Conservation (phyloP, 208 protist species). For the Trichomonas vaginalis region DNA sequence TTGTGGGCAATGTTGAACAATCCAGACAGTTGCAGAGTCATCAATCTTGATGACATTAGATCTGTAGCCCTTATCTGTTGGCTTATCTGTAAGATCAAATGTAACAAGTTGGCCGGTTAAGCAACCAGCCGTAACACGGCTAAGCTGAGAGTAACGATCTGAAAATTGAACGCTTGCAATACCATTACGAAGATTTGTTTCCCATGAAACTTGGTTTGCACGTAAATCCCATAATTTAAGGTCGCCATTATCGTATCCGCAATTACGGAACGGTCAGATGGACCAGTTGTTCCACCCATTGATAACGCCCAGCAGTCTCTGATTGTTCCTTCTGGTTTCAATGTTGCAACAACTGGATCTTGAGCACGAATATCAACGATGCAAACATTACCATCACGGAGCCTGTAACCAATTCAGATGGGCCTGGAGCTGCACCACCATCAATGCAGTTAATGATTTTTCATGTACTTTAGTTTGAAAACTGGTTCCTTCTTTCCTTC, state of each 20-base stretch:
- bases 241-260: slow-evolving; percentile 46
- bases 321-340: slow-evolving; percentile 22
- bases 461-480: slow-evolving; percentile 25
- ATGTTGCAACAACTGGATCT: slow-evolving; percentile 22
- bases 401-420: slow-evolving; percentile 37
- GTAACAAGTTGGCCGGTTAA: not conserved
- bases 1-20: slow-evolving; percentile 36
- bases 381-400: slow-evolving; percentile 33
- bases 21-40: slow-evolving; percentile 37
- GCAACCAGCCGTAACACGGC: not conserved
- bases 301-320: slow-evolving; percentile 39
- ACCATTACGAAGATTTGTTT: slow-evolving; percentile 34
- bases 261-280: slow-evolving; percentile 29
- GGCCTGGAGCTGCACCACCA: slow-evolving; percentile 32
- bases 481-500: slow-evolving; percentile 19
- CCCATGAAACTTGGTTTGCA: slow-evolving; percentile 28
- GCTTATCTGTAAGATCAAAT: not conserved
- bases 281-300: slow-evolving; percentile 32
- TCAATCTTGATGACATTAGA: not conserved
- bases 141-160: not conserved
- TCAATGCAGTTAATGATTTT: slow-evolving; percentile 39
- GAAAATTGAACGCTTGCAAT: not conserved
- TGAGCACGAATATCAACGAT: slow-evolving; percentile 31
- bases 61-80: not conserved
- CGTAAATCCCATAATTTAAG: slow-evolving; percentile 41